These are phyloP conservation scores for Phytophthora agathidicida DNA, from an alignment of 352 stramenopile species.

Conservation along the genomic window DNA sequence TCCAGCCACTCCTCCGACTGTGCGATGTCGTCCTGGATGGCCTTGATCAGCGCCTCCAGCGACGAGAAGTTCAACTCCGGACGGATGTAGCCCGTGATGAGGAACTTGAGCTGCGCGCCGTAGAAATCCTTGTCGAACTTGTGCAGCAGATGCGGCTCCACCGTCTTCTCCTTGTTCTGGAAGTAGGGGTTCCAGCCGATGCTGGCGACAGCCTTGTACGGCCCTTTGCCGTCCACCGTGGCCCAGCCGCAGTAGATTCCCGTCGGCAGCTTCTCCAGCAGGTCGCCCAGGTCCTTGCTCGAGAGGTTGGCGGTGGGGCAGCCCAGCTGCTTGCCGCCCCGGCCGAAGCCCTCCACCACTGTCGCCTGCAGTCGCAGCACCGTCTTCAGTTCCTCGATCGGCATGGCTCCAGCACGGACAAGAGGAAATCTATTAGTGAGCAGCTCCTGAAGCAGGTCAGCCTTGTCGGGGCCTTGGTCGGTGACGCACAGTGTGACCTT, in stretches of 20 bases:
- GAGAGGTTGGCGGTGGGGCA: conserved; percentile 96
- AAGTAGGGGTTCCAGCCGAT: conserved; percentile 96
- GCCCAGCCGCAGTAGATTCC: conserved; percentile 96
- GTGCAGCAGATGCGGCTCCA: conserved; percentile 96
- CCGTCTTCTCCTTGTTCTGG: conserved; percentile 96
- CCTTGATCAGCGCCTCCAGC: conserved; percentile 92
- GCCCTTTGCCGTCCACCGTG: conserved; percentile 76
- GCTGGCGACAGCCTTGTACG: conserved; percentile 96
- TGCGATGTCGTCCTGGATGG: conserved; percentile 90
- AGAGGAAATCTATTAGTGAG: too few species aligned
- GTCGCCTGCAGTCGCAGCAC: conserved; percentile 84
- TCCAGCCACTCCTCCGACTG: conserved; percentile 77
- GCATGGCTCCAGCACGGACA: conserved; percentile 40
- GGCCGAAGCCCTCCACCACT: conserved; percentile 94
- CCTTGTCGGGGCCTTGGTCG: too few species aligned
- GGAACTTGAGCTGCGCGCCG: conserved; percentile 91
- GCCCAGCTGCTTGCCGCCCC: conserved; percentile 96
- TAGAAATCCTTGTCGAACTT: conserved; percentile 96
- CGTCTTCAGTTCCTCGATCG: conserved; percentile 60
- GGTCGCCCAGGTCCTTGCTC: conserved; percentile 81
- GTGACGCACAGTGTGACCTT: conserved; percentile 5
- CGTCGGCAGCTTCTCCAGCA: conserved; percentile 79
- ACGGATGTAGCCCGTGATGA: conserved; percentile 94
- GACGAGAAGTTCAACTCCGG: conserved; percentile 94
- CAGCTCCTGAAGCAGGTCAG: too few species aligned